Percentiles rank a stretch among this genome's conserved stretches.
phyloP scores from a whole-genome alignment of 257 asterid genomes.

The Coffea eugenioides region DNA sequence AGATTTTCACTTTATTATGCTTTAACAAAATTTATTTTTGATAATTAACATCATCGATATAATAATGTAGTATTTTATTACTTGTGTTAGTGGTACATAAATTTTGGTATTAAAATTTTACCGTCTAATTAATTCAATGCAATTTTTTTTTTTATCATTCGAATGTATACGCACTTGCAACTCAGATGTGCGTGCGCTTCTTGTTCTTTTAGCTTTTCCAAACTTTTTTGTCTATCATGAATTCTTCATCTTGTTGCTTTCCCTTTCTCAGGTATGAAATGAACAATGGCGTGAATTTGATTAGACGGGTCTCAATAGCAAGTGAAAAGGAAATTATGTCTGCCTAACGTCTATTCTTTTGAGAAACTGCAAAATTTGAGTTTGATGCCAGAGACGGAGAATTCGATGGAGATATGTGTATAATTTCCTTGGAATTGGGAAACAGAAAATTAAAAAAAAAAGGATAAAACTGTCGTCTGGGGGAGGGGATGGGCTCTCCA shows the following conservation, averaged over 20 bases:
- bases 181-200: not conserved
- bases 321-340: slow-evolving; percentile 4
- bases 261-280: not conserved
- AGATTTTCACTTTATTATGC: no score
- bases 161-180: not conserved
- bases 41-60: no score
- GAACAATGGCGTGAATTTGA: slow-evolving; percentile 4
- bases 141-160: not conserved
- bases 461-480: not conserved
- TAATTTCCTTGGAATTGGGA: slow-evolving; percentile 42
- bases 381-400: slow-evolving; percentile 13
- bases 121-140: no score
- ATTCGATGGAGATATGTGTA: not conserved
- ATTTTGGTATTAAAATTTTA: no score
- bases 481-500: not conserved
- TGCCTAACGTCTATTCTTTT: slow-evolving; percentile 29
- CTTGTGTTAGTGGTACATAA: no score
- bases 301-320: not conserved
- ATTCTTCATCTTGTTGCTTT: not conserved
- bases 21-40: no score
- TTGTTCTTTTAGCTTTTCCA: not conserved
- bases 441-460: slow-evolving; percentile 7
- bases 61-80: not conserved
- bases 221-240: no score
- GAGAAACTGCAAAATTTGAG: slow-evolving; percentile 21